Evolutionary conservation across 306 rosid species (phyloP).

Genomic region (Inga oerstediana): DNA sequence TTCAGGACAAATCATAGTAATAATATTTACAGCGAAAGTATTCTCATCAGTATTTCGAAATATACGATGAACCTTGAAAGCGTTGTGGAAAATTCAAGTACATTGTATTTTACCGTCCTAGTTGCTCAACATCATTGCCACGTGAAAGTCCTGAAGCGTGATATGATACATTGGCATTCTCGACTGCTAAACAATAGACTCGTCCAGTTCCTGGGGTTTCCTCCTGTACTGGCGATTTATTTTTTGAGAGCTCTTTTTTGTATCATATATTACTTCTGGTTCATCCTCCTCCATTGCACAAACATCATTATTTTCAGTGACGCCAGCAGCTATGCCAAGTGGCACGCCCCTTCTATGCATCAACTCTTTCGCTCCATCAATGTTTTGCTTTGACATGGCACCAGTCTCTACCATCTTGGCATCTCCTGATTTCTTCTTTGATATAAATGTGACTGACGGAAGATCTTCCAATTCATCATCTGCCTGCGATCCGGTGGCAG

Average conservation of each 20-base stretch:
- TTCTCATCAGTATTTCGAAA: not conserved
- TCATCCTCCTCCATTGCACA: slow-evolving; percentile 97
- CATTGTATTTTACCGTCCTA: not conserved
- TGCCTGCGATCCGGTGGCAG: slow-evolving; percentile 29
- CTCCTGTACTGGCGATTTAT: slow-evolving; percentile 67
- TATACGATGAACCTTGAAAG: not conserved
- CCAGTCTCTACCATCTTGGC: slow-evolving; percentile 57
- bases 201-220: slow-evolving; percentile 54
- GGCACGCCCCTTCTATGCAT: slow-evolving; percentile 40
- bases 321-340: slow-evolving; percentile 54
- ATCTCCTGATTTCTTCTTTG: slow-evolving; percentile 77
- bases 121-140: slow-evolving; percentile 1
- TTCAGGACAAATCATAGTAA: not conserved
- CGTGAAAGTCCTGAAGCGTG: slow-evolving; percentile 8
- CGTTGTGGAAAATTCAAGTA: not conserved
- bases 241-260: slow-evolving; percentile 50
- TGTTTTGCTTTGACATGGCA: slow-evolving; percentile 42
- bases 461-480: slow-evolving; percentile 52
- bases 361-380: slow-evolving; percentile 47
- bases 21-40: not conserved
- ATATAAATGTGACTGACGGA: slow-evolving; percentile 68
- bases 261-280: slow-evolving; percentile 40
- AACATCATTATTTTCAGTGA: slow-evolving; percentile 49
- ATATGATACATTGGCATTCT: not conserved
- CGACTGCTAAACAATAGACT: slow-evolving; percentile 33